phyloP scores from a whole-genome alignment of 1,284 basidiomycete species.

The Sporisorium exsertum region DNA sequence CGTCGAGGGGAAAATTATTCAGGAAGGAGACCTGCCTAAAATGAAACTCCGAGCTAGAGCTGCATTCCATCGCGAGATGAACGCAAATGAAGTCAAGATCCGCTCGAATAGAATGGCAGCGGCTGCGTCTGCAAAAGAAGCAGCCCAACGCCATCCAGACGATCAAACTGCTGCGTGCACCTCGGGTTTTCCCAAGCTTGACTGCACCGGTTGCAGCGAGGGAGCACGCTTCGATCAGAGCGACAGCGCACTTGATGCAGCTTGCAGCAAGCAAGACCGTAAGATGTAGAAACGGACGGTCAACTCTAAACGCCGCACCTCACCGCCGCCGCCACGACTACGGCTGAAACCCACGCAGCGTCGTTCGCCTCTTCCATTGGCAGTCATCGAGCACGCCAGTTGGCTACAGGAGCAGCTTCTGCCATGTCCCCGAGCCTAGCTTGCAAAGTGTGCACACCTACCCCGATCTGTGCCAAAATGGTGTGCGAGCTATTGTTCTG shows the following conservation, averaged over 20 bases:
- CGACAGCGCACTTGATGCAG: not conserved
- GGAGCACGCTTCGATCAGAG: not conserved
- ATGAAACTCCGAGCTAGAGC: slow-evolving; percentile 1
- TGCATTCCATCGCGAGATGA: slow-evolving; percentile 9
- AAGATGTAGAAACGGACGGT: not conserved
- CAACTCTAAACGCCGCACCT: slow-evolving; percentile 4
- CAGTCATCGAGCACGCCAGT: no score
- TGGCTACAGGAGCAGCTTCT: not conserved
- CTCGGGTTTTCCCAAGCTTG: slow-evolving; percentile 40
- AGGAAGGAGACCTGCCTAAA: slow-evolving; percentile 4
- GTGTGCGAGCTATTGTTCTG: not conserved
- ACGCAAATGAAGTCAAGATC: not conserved
- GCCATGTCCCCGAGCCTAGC: not conserved
- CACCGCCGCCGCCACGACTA: not conserved
- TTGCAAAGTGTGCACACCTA: no score
- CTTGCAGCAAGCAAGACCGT: not conserved
- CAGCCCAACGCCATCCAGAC: slow-evolving; percentile 12
- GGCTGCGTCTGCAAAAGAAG: not conserved
- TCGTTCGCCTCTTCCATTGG: no score
- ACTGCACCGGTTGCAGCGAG: slow-evolving; percentile 1
- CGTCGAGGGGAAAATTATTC: slow-evolving; percentile 2
- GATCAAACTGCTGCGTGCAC: slow-evolving; percentile 10
- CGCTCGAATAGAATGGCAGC: not conserved
- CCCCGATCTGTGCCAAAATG: not conserved
- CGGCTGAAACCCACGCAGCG: no score